Percentiles rank a stretch among this genome's conserved stretches.
These are phyloP conservation scores for Pseudogymnoascus sp. DNA, from an alignment of 2,329 filamentous ascomycete genomes.

Conservation along the genomic window DNA sequence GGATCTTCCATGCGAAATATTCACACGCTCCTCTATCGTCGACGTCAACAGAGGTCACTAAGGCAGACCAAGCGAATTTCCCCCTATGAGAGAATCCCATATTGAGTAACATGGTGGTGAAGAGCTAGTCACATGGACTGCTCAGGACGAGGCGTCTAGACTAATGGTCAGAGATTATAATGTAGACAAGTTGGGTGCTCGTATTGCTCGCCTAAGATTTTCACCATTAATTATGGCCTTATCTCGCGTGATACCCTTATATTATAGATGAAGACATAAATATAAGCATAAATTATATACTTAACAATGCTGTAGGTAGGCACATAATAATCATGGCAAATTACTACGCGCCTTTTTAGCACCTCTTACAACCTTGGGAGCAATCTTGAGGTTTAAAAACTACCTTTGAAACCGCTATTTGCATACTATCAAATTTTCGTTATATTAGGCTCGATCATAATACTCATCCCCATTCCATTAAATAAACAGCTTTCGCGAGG, in stretches of 20 bases:
- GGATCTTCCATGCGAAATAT: neutral
- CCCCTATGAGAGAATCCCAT: neutral
- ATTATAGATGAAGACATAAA: neutral
- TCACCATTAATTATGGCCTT: too few species aligned
- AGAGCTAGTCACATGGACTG: neutral
- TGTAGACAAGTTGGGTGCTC: neutral
- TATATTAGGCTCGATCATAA: conserved; percentile 63
- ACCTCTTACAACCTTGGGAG: conserved; percentile 9
- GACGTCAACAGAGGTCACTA: neutral
- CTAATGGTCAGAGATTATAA: neutral
- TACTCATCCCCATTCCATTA: conserved; percentile 74
- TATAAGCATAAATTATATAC: conserved; percentile 3
- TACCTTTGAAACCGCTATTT: conserved; percentile 92
- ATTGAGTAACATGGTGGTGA: neutral
- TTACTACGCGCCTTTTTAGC: conserved; percentile 10
- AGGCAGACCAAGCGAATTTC: neutral
- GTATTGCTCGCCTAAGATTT: neutral
- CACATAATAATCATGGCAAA: conserved; percentile 9
- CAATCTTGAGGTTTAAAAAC: conserved; percentile 52
- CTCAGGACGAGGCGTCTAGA: neutral
- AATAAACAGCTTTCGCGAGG: conserved; percentile 51
- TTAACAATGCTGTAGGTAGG: conserved; percentile 10
- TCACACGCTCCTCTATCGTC: neutral
- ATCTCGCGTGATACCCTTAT: too few species aligned
- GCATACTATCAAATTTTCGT: conserved; percentile 76